Evolutionary conservation across 768 basidiomycete genomes (phyloP), one percentile per base, ranked within the genome.

Genomic region (Suillus brevipes): DNA sequence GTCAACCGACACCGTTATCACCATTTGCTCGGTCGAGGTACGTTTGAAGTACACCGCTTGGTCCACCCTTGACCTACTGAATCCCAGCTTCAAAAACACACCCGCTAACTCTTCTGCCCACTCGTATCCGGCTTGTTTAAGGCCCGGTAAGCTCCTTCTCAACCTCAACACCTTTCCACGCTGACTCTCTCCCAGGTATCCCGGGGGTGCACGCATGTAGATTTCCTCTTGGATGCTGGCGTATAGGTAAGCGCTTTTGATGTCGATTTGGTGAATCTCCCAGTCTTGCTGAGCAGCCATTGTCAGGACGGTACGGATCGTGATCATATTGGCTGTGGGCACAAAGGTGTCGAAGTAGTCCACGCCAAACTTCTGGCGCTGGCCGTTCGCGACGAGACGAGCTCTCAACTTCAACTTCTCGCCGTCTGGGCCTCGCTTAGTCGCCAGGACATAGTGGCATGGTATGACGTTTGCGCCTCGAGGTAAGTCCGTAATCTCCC

Each of bases 1-100:
- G n/a, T 66, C 62, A 0, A 50, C 63, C 0, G 62, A 62, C 4
- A 66, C 45, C 4, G 37, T 64, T 4, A 66, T 20, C 18, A 66
- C 56, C 4, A 23, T 49, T 4, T 49, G 47, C 12, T 49, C 1
- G 1, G 13, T 4, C 6, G 4, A 4, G 4, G n/a, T 23, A 1
- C 10, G 4, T n/a, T 20, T 45, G 43, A 9, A 45, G 20, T 45
- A 45, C 0, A 45, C 4, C 3, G 43, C 43, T 8, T 45, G 20
- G 9, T 45, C 43, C 0, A 45, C 43, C 9, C 20, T 20, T 1
- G 43, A 45, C 3, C 20, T 0, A 0, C 3, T 20, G 4, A 45
- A 45, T 1, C 9, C 8, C 8, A 45, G 16, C 0, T 45, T 4
- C 3, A 0, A 1, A 10, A 45, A 45, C 3, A 45, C 20, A 0